phyloP scores from a whole-genome alignment of 2,329 filamentous ascomycete genomes.

The Colletotrichum melonis region DNA sequence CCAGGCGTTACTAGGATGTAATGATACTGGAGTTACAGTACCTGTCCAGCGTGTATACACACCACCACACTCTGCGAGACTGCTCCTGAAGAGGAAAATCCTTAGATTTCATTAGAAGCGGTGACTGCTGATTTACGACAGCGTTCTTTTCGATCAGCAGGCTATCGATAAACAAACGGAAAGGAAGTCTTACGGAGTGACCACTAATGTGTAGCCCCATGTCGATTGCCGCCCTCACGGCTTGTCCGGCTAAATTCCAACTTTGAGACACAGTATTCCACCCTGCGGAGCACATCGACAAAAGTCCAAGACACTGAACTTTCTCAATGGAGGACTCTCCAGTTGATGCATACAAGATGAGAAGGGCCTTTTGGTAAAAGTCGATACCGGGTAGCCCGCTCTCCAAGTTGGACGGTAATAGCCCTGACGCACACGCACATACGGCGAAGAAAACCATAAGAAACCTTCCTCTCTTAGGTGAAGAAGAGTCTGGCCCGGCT shows the following conservation, averaged over 20 bases:
- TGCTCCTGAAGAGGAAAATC: conserved; percentile 37
- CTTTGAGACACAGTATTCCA: conserved; percentile 46
- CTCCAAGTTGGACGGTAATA: conserved; percentile 36
- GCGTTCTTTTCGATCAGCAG: not conserved
- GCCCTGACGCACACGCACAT: conserved; percentile 43
- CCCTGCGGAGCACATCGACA: conserved; percentile 44
- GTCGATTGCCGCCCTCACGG: conserved; percentile 42
- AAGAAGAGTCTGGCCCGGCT: not conserved
- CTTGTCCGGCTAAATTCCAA: conserved; percentile 43
- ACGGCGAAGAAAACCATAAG: conserved; percentile 44
- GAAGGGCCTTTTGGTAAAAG: conserved; percentile 40
- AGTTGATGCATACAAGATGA: conserved; percentile 40
- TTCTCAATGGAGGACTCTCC: conserved; percentile 43
- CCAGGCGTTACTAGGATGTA: not conserved
- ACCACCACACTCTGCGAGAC: conserved; percentile 45
- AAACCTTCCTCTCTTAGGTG: conserved; percentile 37
- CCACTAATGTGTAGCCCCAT: conserved; percentile 42
- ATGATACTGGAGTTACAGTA: conserved; percentile 10
- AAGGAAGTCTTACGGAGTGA: conserved; percentile 25
- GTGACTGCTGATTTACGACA: not conserved
- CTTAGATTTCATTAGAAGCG: not conserved
- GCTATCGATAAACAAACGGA: too few species aligned
- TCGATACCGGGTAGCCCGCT: conserved; percentile 37
- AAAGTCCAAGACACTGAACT: conserved; percentile 43
- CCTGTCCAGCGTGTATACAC: conserved; percentile 43